Percentiles rank a stretch among this genome's conserved stretches.
Conservation (phyloP, 305 asterid species). For the Fraxinus floribunda region DNA sequence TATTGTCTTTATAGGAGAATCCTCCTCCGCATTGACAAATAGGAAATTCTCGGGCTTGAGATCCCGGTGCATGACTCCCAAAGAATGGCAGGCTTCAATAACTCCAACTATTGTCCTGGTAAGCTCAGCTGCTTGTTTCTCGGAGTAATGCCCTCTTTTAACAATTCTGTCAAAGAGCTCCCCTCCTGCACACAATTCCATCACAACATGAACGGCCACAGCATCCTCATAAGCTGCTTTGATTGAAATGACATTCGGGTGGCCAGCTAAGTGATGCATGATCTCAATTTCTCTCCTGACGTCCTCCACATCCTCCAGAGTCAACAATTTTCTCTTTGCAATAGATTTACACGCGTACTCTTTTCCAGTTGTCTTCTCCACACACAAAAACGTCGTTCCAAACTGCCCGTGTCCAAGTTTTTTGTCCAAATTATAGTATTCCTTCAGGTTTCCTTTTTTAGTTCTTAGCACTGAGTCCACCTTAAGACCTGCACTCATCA, state of each 20-base stretch:
- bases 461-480: conserved; percentile 61
- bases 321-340: conserved; percentile 56
- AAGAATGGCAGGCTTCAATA: conserved; percentile 69
- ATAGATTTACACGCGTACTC: conserved; percentile 72
- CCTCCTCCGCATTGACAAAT: conserved; percentile 57
- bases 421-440: conserved; percentile 44
- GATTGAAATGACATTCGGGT: conserved; percentile 52
- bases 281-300: conserved; percentile 75
- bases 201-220: conserved; percentile 77
- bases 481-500: conserved; percentile 58
- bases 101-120: conserved; percentile 71
- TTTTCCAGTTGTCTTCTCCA: conserved; percentile 47
- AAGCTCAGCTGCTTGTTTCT: conserved; percentile 75
- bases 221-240: conserved; percentile 85
- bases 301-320: conserved; percentile 63
- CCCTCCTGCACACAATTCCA: conserved; percentile 86
- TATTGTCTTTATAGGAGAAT: conserved; percentile 64
- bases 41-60: conserved; percentile 86
- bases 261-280: conserved; percentile 75
- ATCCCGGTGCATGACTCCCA: conserved; percentile 88
- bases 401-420: conserved; percentile 64
- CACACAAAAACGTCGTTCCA: conserved; percentile 63
- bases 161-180: conserved; percentile 85
- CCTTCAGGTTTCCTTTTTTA: conserved; percentile 63
- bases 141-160: conserved; percentile 70